Conservation (phyloP, 2,329 filamentous ascomycete genomes). For the Aspergillus felis region DNA sequence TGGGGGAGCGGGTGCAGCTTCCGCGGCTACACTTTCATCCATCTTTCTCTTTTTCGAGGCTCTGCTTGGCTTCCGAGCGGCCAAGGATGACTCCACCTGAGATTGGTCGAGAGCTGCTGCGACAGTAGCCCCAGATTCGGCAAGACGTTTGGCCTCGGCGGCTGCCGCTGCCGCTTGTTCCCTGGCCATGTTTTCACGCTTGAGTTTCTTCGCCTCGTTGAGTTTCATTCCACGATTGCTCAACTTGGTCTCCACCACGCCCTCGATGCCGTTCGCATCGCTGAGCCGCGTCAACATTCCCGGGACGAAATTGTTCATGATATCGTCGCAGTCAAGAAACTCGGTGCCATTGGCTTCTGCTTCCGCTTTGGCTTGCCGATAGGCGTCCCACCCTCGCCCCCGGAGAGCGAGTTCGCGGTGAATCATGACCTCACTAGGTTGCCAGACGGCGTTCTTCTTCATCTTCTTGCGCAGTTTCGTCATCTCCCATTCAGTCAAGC, state of each 20-base stretch:
- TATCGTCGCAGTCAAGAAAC: slow-evolving; percentile 56
- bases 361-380: slow-evolving; percentile 46
- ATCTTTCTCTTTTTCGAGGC: slow-evolving; percentile 51
- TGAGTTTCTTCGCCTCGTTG: slow-evolving; percentile 59
- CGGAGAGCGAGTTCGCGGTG: slow-evolving; percentile 58
- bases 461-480: slow-evolving; percentile 63
- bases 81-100: slow-evolving; percentile 12
- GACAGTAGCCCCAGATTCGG: slow-evolving; percentile 5
- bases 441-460: slow-evolving; percentile 70
- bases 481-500: slow-evolving; percentile 65
- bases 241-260: slow-evolving; percentile 48
- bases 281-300: slow-evolving; percentile 38
- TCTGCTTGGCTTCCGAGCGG: slow-evolving; percentile 15
- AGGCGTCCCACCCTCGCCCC: slow-evolving; percentile 52
- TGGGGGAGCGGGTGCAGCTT: slow-evolving; percentile 8
- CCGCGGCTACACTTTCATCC: slow-evolving; percentile 43
- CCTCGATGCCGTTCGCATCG: slow-evolving; percentile 38
- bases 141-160: slow-evolving; percentile 15
- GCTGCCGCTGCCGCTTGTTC: slow-evolving; percentile 42
- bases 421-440: slow-evolving; percentile 64
- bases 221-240: slow-evolving; percentile 59
- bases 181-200: slow-evolving; percentile 50
- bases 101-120: slow-evolving; percentile 2
- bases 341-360: slow-evolving; percentile 50
- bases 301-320: slow-evolving; percentile 35